phyloP scores from a whole-genome alignment of 176 grass and related monocot genomes.

The Oryza glumipatula region DNA sequence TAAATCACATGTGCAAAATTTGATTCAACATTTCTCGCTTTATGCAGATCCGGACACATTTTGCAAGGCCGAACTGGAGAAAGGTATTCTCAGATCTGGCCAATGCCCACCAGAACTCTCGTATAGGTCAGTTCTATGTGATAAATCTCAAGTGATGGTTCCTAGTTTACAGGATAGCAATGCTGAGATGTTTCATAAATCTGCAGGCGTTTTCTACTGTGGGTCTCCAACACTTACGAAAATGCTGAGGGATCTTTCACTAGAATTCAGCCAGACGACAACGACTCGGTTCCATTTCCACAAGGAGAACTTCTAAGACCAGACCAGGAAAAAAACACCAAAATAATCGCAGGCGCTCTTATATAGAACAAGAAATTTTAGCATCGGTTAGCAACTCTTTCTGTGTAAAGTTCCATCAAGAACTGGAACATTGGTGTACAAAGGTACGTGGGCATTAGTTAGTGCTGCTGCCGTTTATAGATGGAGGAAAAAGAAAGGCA shows the following conservation, averaged over 20 bases:
- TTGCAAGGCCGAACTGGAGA: constrained; percentile 98
- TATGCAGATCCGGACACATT: constrained; percentile 90
- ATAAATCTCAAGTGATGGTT: neutral
- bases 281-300: constrained; percentile 95
- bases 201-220: constrained; percentile 95
- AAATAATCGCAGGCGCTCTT: constrained; percentile 28
- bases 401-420: constrained; percentile 39
- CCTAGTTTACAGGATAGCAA: neutral
- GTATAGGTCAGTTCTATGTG: constrained; percentile 61
- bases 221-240: constrained; percentile 82
- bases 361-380: constrained; percentile 46
- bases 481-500: constrained; percentile 25
- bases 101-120: constrained; percentile 68
- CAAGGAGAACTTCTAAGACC: constrained; percentile 93
- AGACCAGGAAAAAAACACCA: neutral
- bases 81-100: constrained; percentile 93
- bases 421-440: constrained; percentile 39
- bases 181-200: constrained; percentile 32
- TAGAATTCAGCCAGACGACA: constrained; percentile 90
- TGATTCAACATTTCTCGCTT: neutral
- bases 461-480: constrained; percentile 29
- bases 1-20: neutral
- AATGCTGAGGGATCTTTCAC: constrained; percentile 67
- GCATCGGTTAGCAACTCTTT: constrained; percentile 46
- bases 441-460: constrained; percentile 26